These are phyloP conservation scores for Coccomyxa subellipsoidea DNA, from an alignment of 163 green algal genomes.

Conservation along the genomic window DNA sequence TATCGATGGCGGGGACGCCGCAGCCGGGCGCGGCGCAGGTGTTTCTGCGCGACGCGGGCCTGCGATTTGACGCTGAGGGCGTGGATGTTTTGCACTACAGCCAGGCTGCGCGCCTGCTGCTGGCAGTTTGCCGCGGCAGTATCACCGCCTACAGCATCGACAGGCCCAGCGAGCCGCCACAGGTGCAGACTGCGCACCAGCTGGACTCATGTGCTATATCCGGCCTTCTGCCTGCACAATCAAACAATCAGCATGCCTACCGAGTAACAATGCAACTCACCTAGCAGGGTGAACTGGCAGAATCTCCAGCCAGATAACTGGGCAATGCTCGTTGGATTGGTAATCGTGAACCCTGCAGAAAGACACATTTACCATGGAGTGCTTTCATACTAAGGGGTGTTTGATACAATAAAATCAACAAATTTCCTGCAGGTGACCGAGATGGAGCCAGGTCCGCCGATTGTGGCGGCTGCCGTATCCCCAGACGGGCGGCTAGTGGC, in stretches of 20 bases:
- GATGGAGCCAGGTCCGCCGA: not conserved
- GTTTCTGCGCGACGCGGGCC: not conserved
- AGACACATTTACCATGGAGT: too few species aligned
- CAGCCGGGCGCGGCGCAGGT: not conserved
- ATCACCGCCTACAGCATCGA: not conserved
- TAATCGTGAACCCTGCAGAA: too few species aligned
- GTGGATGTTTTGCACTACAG: not conserved
- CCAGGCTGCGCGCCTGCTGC: not conserved
- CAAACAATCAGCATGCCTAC: too few species aligned
- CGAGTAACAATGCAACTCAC: too few species aligned
- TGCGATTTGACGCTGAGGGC: not conserved
- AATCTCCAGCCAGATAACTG: too few species aligned
- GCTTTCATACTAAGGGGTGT: too few species aligned
- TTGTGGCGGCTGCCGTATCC: not conserved
- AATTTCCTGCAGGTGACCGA: not conserved
- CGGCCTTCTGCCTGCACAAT: too few species aligned
- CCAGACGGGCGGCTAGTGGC: slow-evolving; percentile 15
- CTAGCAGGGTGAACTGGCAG: too few species aligned
- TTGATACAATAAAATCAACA: too few species aligned
- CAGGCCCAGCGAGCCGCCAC: not conserved
- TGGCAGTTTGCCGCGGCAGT: not conserved
- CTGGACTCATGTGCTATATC: too few species aligned
- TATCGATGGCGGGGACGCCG: not conserved
- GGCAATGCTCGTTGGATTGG: too few species aligned
- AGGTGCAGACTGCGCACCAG: not conserved